Percentiles rank a stretch among this genome's conserved stretches.
Evolutionary conservation across 1,284 basidiomycete species (phyloP).

Genomic region (Sphagnurus paluster): DNA sequence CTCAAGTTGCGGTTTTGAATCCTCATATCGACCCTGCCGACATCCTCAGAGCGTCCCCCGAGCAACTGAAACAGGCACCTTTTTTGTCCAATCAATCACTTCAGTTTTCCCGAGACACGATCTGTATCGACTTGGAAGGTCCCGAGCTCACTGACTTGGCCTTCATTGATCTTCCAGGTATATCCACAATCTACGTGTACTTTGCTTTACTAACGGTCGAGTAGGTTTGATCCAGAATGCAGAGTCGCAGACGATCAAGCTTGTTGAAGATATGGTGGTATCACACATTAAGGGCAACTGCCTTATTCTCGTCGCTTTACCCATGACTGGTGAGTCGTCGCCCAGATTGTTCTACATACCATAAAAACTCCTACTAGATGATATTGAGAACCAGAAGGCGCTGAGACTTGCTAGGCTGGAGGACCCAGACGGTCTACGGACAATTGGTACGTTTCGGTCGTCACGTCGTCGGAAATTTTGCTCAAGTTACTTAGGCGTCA

Average conservation of each 20-base stretch:
- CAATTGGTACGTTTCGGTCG: slow-evolving; percentile 30
- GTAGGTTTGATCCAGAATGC: slow-evolving; percentile 35
- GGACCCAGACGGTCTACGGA: slow-evolving; percentile 34
- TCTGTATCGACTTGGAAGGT: slow-evolving; percentile 45
- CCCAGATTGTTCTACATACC: neutral
- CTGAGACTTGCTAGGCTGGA: slow-evolving; percentile 32
- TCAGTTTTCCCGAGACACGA: slow-evolving; percentile 42
- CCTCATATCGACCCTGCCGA: slow-evolving; percentile 24
- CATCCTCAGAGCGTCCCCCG: slow-evolving; percentile 25
- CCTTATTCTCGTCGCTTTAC: slow-evolving; percentile 39
- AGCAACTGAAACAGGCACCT: slow-evolving; percentile 18
- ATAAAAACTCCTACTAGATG: slow-evolving; percentile 26
- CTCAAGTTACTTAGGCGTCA: slow-evolving; percentile 28
- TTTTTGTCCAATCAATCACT: slow-evolving; percentile 14
- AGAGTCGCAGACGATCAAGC: slow-evolving; percentile 29
- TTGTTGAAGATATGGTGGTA: slow-evolving; percentile 38
- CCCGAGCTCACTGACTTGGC: slow-evolving; percentile 44
- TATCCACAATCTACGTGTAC: neutral
- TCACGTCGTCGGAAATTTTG: neutral
- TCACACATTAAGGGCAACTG: slow-evolving; percentile 37
- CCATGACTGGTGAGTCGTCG: slow-evolving; percentile 35
- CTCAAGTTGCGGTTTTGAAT: slow-evolving; percentile 45
- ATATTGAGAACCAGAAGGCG: slow-evolving; percentile 43
- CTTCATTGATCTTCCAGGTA: slow-evolving; percentile 49
- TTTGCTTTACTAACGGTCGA: neutral